Evolutionary conservation across 495 filamentous ascomycete genomes (phyloP), one percentile per base, ranked within the genome.

Genomic region (Hypomontagnella monticulosa): DNA sequence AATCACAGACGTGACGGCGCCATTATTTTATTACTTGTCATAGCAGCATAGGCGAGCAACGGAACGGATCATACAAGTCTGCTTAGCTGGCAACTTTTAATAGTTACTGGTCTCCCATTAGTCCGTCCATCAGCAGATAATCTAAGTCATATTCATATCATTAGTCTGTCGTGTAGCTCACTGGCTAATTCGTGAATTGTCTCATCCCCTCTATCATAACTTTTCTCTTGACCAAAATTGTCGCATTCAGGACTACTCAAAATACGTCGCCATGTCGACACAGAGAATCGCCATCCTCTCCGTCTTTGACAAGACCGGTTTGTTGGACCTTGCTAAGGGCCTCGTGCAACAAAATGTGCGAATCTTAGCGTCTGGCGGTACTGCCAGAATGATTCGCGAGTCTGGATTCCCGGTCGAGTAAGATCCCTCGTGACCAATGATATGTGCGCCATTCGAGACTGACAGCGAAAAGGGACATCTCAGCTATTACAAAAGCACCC

Each of bases 221-320:
- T 44, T 37, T 14, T 40, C 30, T 36, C 30, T 32, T 20, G 36
- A 9, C 10, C 23, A 36, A 60, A 42, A 43, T 41, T 57, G 54
- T 32, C 47, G 38, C 58, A 58, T 50, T 37, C 14, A 10, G 46
- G 10, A 44, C 20, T 6, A 57, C 7, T 5, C 18, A 27, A 27
- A 56, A 61, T 4, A 19, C 49, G 40, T 67, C 72, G 70, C 66
- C 36, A 81, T 80, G 77, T 67, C 73, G 36, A 33, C 55, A 41
- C 79, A 78, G 69, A 73, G 75, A 60, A 83, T 80, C 89, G 95
- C 95, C 40, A 98, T 99, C 71, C 85, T 99, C 72, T 97, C 93
- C 67, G 96, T 98, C 82, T 98, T 93, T 74, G 91, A 99, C 83
- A 99, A 99, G 89, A 97, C 93, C 54, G 95, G 95, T 50, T 85